These are phyloP conservation scores for Crithidia bombi DNA, from an alignment of 208 protist species.

Conservation along the genomic window DNA sequence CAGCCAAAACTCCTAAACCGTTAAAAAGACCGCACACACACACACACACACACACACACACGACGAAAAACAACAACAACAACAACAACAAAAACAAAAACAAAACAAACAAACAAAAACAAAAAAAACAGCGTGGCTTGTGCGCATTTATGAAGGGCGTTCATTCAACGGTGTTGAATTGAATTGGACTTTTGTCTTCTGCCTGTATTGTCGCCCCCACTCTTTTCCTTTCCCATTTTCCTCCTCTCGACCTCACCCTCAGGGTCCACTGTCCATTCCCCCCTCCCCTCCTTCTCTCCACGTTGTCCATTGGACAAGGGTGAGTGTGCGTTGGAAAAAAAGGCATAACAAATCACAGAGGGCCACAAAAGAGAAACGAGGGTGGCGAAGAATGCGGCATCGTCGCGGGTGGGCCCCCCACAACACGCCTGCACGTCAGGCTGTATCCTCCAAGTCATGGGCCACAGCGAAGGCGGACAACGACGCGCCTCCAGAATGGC, in stretches of 20 bases:
- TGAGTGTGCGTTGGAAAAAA: too few relatives aligned
- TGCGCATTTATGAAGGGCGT: too few relatives aligned
- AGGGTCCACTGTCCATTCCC: too few relatives aligned
- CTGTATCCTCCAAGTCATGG: not conserved
- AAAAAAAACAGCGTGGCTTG: not conserved
- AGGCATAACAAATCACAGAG: too few relatives aligned
- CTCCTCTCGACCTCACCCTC: too few relatives aligned
- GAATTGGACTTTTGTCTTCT: not conserved
- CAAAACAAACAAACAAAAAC: not conserved
- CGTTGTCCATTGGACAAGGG: too few relatives aligned
- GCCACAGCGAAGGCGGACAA: not conserved
- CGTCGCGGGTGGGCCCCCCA: not conserved
- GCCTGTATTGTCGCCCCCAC: not conserved
- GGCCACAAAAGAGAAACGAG: not conserved
- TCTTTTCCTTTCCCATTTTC: too few relatives aligned
- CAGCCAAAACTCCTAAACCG: not conserved
- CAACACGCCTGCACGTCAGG: not conserved
- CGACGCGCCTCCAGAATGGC: conserved; percentile 22
- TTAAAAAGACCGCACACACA: too few relatives aligned
- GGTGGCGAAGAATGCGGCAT: not conserved
- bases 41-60: too few relatives aligned
- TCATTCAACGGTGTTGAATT: too few relatives aligned
- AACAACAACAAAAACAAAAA: not conserved
- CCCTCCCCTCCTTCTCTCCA: too few relatives aligned
- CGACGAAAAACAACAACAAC: not conserved